Base-by-base conservation (phyloP, 2,329 filamentous ascomycete species). In the Dothiorella sarmentorum region DNA sequence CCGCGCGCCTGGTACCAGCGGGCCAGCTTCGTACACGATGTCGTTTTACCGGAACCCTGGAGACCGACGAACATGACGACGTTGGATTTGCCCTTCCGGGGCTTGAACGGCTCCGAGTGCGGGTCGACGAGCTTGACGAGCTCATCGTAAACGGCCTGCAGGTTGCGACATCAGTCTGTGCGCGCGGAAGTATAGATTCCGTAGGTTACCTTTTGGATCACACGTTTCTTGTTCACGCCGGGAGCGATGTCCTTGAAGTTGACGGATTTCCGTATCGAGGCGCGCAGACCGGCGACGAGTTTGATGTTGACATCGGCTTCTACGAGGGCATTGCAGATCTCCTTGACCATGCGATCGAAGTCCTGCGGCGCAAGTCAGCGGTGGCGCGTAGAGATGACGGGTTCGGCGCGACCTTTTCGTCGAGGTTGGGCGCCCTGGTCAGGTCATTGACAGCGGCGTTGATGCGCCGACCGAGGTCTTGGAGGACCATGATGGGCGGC, bases 1-100 rank as follows among this genome's bases (percentile, higher is more conserved):
- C 94, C 94, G 62, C 94, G 82, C 9, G 90, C 91, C 73, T 96
- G 90, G 76, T 99, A 99, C 81, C 96, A 93, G 60, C 92, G 81
- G 17, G 94, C 94, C 63, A 99, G 81, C 77, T 99, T 99, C 38
- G 94, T 99, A 82, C 94, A 97, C 11, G 93, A 95, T 1, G 94
- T 99, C 22, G 94, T 99, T 77, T 99, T 99, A 74, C 94, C 94
- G 4, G 93, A 91, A 80, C 94, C 94, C 76, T 99, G 94, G 49
- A 99, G 82, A 77, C 94, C 94, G 63, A 99, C 94, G 73, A 99
- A 97, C 94, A 99, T 99, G 75, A 99, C 97, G 71, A 99, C 90
- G 74, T 97, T 99, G 63, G 88, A 82, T 73, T 91, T 94, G 64
- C 92, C 91, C 78, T 97, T 99, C 79, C 95, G 96, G 20, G 93